phyloP scores from a whole-genome alignment of 768 basidiomycete species.

The Cystofilobasidium bisporidii region DNA sequence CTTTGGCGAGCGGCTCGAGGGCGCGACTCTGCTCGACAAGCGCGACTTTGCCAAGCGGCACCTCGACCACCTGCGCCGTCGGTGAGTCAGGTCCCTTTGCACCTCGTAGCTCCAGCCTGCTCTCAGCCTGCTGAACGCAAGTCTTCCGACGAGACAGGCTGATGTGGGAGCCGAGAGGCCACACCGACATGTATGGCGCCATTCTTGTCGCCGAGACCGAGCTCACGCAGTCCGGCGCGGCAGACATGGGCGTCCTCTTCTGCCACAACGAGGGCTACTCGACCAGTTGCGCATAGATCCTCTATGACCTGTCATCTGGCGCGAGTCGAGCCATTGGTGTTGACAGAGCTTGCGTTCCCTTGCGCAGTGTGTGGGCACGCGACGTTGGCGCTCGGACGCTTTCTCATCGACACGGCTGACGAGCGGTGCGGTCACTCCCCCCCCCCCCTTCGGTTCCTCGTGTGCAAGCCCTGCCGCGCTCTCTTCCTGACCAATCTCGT shows the following conservation, averaged over 20 bases:
- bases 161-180: neutral
- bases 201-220: neutral
- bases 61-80: neutral
- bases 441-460: neutral
- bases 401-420: neutral
- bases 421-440: neutral
- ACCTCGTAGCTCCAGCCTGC: no score
- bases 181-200: neutral
- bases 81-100: no score
- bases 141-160: no score
- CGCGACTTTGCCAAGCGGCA: neutral
- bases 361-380: neutral
- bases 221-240: neutral
- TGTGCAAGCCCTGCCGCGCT: neutral
- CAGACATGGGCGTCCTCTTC: neutral
- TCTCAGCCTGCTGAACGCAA: no score
- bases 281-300: neutral
- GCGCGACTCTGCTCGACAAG: neutral
- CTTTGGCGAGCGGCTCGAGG: neutral
- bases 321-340: no score
- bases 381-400: neutral
- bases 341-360: no score
- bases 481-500: neutral
- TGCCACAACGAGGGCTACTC: slow-evolving; percentile 4
- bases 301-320: no score